Evolutionary conservation across 2,329 filamentous ascomycete species (phyloP), one percentile per base, ranked within the genome.

Genomic region (Cladosporium halotolerans): DNA sequence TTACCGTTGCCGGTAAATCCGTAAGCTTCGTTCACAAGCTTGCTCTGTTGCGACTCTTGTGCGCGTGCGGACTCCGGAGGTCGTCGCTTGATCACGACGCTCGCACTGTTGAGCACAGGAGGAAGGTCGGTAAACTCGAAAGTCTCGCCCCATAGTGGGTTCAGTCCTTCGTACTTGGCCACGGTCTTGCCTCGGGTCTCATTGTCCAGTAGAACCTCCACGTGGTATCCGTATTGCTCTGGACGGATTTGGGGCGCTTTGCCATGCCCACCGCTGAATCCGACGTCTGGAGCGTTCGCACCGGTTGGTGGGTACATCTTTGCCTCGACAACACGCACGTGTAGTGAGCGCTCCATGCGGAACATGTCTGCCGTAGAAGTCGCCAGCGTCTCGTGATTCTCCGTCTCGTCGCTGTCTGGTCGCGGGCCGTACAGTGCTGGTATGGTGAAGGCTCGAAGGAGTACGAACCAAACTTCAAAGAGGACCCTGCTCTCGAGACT

Each of bases 381-480:
- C 9, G 65, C 55, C 18, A 62, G 60, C 34, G 64, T 57, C 11
- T 63, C 60, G 2, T 45, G 13, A 1, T 31, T 11, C 14, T 55
- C 54, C 8, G 46, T 53, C 36, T 63, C 55, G 69, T 65, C 58
- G 11, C 40, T 49, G n/a, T 44, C 33, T 16, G 45, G 44, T 66
- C 53, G 65, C 57, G 75, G 72, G 2, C 84, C 88, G 66, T 96
- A 97, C 10, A 97, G 78, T 62, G 96, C 90, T 0, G 93, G 92
- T 43, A 95, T 85, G 0, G 92, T 89, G 68, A 96, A 96, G 0
- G 92, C 90, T 57, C 92, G 83, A 31, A 99, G 71, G 9, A 99
- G 75, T 6, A 96, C 91, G 63, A 95, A 92, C 93, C 93, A 99
- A 10, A 96, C 93, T 68, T 99, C 93, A 63, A 95, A 96, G n/a